phyloP scores from a whole-genome alignment of 2,329 filamentous ascomycete genomes.

The Teratosphaeria zuluensis region DNA sequence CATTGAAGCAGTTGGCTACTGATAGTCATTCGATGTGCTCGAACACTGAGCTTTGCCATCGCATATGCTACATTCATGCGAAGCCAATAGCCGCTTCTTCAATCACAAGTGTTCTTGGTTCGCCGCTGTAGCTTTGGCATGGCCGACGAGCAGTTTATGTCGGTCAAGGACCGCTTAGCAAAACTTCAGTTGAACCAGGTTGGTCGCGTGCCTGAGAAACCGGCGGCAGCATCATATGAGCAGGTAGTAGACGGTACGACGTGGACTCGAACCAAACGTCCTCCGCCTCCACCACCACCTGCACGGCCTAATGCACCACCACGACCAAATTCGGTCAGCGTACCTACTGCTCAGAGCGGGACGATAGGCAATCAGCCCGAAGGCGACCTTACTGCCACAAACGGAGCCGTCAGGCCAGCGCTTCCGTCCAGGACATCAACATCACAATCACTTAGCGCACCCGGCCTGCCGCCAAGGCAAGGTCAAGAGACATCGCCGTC shows the following conservation, averaged over 20 bases:
- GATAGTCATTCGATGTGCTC: too few relatives aligned
- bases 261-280: constrained; percentile 25
- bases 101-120: neutral
- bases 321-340: constrained; percentile 32
- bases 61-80: too few relatives aligned
- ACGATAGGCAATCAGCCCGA: constrained; percentile 32
- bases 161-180: constrained; percentile 39
- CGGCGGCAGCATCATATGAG: constrained; percentile 21
- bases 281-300: constrained; percentile 26
- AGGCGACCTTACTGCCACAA: constrained; percentile 5
- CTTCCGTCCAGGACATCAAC: constrained; percentile 36
- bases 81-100: too few relatives aligned
- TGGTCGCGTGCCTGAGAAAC: constrained; percentile 23
- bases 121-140: neutral
- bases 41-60: too few relatives aligned
- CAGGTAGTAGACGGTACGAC: constrained; percentile 11
- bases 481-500: constrained; percentile 26
- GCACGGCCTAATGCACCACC: constrained; percentile 13
- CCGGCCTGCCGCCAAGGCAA: constrained; percentile 40
- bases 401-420: constrained; percentile 28
- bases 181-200: constrained; percentile 39
- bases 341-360: constrained; percentile 20
- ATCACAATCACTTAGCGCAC: constrained; percentile 24
- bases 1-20: too few relatives aligned
- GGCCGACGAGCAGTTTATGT: constrained; percentile 14